Evolutionary conservation across 2,329 filamentous ascomycete species (phyloP).

Genomic region (Aspergillus eucalypticola): DNA sequence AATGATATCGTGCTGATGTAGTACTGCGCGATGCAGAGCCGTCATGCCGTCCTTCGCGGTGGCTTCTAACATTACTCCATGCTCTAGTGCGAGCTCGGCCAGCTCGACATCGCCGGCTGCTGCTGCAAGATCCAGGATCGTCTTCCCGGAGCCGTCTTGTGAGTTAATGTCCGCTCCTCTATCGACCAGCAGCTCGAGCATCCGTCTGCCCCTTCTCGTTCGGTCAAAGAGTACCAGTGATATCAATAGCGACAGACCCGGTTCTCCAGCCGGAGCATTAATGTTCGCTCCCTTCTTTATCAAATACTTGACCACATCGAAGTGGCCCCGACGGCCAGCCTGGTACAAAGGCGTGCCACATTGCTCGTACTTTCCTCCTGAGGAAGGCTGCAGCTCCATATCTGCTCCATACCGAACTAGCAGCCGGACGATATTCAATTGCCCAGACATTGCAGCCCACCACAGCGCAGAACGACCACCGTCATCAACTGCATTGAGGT

Average conservation of each 20-base stretch:
- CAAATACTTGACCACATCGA: constrained; percentile 29
- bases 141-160: constrained; percentile 21
- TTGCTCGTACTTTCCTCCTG: constrained; percentile 6
- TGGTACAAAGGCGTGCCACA: constrained; percentile 25
- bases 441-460: constrained; percentile 26
- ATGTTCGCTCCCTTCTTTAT: constrained; percentile 26
- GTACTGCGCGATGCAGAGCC: constrained; percentile 25
- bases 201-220: constrained; percentile 19
- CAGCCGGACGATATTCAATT: constrained; percentile 21
- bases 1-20: constrained; percentile 25
- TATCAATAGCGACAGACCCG: constrained; percentile 21
- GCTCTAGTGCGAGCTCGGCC: constrained; percentile 17
- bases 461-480: constrained; percentile 22
- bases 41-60: constrained; percentile 21
- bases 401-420: constrained; percentile 23
- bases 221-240: constrained; percentile 22
- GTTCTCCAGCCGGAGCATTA: constrained; percentile 21
- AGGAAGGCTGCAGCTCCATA: constrained; percentile 16
- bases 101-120: constrained; percentile 21
- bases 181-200: constrained; percentile 23
- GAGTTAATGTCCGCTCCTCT: constrained; percentile 27
- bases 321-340: constrained; percentile 24
- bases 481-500: constrained; percentile 23
- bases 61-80: constrained; percentile 18
- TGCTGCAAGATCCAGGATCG: constrained; percentile 23